These are phyloP conservation scores for Leptographium lundbergii DNA, from an alignment of 2,329 filamentous ascomycete species.

Conservation along the genomic window DNA sequence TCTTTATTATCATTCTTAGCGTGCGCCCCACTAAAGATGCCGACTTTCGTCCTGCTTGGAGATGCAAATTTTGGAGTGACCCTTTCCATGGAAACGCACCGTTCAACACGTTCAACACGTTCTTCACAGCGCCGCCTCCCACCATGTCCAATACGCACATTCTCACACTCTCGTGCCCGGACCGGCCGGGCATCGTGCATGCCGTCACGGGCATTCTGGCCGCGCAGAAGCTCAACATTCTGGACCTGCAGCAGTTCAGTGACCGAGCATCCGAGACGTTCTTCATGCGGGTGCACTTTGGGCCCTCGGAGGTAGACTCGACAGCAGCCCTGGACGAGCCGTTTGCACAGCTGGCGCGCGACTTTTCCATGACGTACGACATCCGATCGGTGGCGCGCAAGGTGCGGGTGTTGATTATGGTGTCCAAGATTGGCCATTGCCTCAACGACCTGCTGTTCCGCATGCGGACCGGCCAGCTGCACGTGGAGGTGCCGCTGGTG, in stretches of 20 bases:
- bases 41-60: background rate
- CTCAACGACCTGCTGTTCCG: constrained; percentile 57
- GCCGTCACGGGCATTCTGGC: constrained; percentile 71
- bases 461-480: constrained; percentile 50
- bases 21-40: background rate
- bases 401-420: constrained; percentile 73
- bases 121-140: background rate
- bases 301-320: constrained; percentile 37
- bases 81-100: background rate
- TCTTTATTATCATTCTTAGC: background rate
- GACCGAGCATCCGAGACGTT: constrained; percentile 63
- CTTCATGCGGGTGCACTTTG: constrained; percentile 84
- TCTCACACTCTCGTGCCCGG: constrained; percentile 72
- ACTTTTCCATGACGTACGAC: constrained; percentile 58
- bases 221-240: constrained; percentile 61
- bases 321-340: constrained; percentile 39
- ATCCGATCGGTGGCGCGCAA: constrained; percentile 57
- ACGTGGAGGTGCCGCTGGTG: constrained; percentile 63
- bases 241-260: constrained; percentile 76
- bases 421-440: constrained; percentile 80
- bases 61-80: background rate
- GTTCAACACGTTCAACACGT: background rate
- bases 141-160: constrained; percentile 48
- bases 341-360: constrained; percentile 47
- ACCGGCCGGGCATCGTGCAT: constrained; percentile 75